Base-by-base conservation (phyloP, 2,329 filamentous ascomycete genomes). In the Graphilbum ipis-grandicollis region DNA sequence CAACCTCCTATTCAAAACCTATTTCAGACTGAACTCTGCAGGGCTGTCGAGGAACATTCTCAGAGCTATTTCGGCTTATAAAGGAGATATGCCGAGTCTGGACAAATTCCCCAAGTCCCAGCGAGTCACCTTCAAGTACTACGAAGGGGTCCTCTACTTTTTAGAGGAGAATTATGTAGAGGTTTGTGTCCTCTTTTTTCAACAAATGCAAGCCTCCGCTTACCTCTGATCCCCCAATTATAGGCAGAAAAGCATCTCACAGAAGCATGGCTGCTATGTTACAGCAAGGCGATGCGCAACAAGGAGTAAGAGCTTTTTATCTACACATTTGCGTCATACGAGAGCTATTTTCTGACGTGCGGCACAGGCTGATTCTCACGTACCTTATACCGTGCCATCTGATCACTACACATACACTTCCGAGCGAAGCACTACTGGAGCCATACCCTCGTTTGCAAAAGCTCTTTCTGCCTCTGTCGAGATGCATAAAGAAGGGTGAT, bases 1-100 rank as follows among this genome's bases (percentile, higher is more conserved):
- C 50, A 96, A 93, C 52, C 68, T 98, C 8, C 66, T 94, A 13
- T 98, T 98, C 71, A 96, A 96, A 59, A 96, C 86, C 2, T 94
- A 96, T 56, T 98, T 98, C 64, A 92, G 83, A 62, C 65, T 96
- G 44, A 93, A 93, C 58, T 82, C 80, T 25, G 79, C 92, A 39
- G 76, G 75, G n/a, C 64, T 96, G 17, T 93, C 79, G 15, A 85
- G 90, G 53, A 94, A 90, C 46, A 78, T 96, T 35, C 65, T 98
- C 33, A 82, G 79, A 46, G 85, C 84, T 0, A 66, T 98, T 34
- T 68, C 77, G 33, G 86, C 85, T 12, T 78, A 80, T 38, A 60
- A 65, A 41, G 69, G 72, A 32, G 88, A 98, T 48, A 79, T 98
- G 61, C 90, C 90, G 1, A 62, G 71, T 1, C 63, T 94, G 22